Evolutionary conservation across 164 flowering plant species (phyloP).

Genomic region (Dillenia turbinata): DNA sequence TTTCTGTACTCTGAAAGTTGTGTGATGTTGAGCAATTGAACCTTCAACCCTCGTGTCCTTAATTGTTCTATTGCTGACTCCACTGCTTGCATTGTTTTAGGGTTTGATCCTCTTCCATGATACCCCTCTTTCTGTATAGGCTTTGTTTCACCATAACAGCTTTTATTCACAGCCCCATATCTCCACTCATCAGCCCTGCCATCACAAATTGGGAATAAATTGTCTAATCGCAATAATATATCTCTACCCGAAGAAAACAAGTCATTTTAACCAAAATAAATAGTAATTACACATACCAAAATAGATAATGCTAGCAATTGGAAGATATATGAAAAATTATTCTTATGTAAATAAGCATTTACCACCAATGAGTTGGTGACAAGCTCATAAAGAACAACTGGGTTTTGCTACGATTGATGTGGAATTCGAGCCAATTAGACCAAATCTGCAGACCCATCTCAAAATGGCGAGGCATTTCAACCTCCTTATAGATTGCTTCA

Average conservation of each 20-base stretch:
- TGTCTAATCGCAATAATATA: too few relatives aligned
- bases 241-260: conserved; percentile 27
- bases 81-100: conserved; percentile 39
- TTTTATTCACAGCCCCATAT: too few relatives aligned
- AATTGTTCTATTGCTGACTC: conserved; percentile 25
- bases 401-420: conserved; percentile 37
- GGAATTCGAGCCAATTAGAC: conserved; percentile 62
- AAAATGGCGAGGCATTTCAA: conserved; percentile 38
- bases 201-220: too few relatives aligned
- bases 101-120: conserved; percentile 34
- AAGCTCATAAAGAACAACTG: conserved; percentile 43
- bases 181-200: too few relatives aligned
- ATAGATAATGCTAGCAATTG: too few relatives aligned
- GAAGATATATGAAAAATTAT: too few relatives aligned
- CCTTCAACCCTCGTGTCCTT: conserved; percentile 34
- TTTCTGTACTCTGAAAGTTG: conserved; percentile 60
- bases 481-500: conserved; percentile 41
- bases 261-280: conserved; percentile 37
- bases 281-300: conserved; percentile 18
- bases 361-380: conserved; percentile 48
- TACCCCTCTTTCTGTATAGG: conserved; percentile 28
- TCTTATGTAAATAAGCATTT: too few relatives aligned
- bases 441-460: conserved; percentile 59
- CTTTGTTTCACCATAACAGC: conserved; percentile 42
- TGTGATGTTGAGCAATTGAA: conserved; percentile 50